Evolutionary conservation across 345 rosid species (phyloP).

Genomic region (Gossypium arboreum): DNA sequence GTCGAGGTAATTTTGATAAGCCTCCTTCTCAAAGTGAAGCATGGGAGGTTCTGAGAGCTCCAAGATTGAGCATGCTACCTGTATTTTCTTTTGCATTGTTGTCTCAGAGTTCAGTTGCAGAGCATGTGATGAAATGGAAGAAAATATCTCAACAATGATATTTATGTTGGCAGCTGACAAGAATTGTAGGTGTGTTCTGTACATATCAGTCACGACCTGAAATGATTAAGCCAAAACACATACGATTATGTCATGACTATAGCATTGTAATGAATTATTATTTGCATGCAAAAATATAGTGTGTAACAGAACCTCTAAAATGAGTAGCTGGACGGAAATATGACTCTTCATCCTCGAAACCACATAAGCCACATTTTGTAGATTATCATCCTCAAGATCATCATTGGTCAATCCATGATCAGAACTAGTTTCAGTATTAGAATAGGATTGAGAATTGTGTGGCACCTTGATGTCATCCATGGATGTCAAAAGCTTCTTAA

Average conservation of each 20-base stretch:
- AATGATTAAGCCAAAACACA: slow-evolving; percentile 15
- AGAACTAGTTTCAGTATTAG: slow-evolving; percentile 53
- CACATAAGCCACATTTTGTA: slow-evolving; percentile 73
- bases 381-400: slow-evolving; percentile 69
- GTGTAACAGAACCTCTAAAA: slow-evolving; percentile 51
- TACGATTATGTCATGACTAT: not conserved
- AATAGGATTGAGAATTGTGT: slow-evolving; percentile 25
- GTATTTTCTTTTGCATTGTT: slow-evolving; percentile 57
- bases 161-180: slow-evolving; percentile 42
- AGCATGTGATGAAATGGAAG: slow-evolving; percentile 66
- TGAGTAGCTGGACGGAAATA: slow-evolving; percentile 67
- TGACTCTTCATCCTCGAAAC: slow-evolving; percentile 81
- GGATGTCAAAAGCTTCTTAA: slow-evolving; percentile 65
- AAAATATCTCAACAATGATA: slow-evolving; percentile 49
- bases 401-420: slow-evolving; percentile 54
- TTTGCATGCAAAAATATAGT: not conserved
- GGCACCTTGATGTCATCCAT: slow-evolving; percentile 60
- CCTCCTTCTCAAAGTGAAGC: slow-evolving; percentile 83
- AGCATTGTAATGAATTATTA: not conserved
- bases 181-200: slow-evolving; percentile 42
- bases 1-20: slow-evolving; percentile 65
- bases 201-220: slow-evolving; percentile 75
- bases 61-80: slow-evolving; percentile 63
- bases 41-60: slow-evolving; percentile 79
- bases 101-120: slow-evolving; percentile 53